Base-by-base conservation (phyloP, 148 eudicot species). In the Rhododendron mucronatum region DNA sequence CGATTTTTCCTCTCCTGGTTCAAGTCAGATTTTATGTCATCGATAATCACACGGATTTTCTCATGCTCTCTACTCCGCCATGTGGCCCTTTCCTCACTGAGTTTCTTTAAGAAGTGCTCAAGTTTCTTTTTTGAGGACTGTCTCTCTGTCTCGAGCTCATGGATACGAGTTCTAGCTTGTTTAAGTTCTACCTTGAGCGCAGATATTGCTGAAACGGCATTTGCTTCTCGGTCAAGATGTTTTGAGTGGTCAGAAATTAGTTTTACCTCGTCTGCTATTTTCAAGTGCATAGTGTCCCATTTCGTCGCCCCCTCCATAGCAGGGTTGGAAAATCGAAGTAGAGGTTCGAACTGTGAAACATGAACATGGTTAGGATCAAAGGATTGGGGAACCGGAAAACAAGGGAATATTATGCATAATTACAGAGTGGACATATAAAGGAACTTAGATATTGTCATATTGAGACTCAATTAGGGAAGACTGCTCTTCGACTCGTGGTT, bases 281-380 rank as follows among this genome's bases (percentile, higher is more conserved):
- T 89, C 77, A 88, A 80, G 67, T 88, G 84, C 47, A 89, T 82
- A 14, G 97, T 96, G 84, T 95, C 94, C 99, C 99, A 95, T 89
- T 96, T 96, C 67, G 99, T 96, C 39, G 93, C 95, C 7, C 98
- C 96, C 91, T 96, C 99, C 98, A 95, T 93, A 28, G 93, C 97
- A 61, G 92, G 91, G 84, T 94, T 91, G 28, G 93, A 84, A 57
- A 90, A 86, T 74, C 82, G 88, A 82, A 93, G 89, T 55, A 93
- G 86, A 67, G 96, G 90, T 82, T 90, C 93, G 75, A 89, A 83
- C 98, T 94, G 83, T 35, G 88, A 82, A 88, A 86, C 8, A 85
- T 57, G 67, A 55, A 39, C 74, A 84, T 53, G 30, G n/a, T 78
- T 55, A 73, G 44, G 28, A 77, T 87, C 82, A 88, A 86, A 83